A percentile compares a stretch with the other conserved stretches of the same genome.
Conservation (phyloP, 78 protist genomes). For the Dictyostelium brefeldianum region DNA sequence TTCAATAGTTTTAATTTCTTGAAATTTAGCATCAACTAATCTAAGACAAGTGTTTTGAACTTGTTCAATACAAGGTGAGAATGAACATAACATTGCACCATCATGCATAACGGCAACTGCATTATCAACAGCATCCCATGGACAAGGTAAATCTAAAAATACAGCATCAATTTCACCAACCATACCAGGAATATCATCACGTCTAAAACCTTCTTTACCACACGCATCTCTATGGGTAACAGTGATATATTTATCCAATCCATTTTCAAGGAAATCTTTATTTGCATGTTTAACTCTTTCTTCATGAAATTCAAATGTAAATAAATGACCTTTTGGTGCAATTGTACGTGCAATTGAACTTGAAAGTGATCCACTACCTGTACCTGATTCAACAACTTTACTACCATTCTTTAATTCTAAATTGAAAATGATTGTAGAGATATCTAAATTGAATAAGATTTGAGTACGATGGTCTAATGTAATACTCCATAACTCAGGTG, state of each 20-base stretch:
- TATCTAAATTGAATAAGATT: slow-evolving; percentile 90
- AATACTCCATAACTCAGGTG: slow-evolving; percentile 90
- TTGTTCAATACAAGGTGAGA: slow-evolving; percentile 97
- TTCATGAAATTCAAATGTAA: slow-evolving; percentile 94
- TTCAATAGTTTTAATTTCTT: slow-evolving; percentile 75
- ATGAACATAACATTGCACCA: slow-evolving; percentile 92
- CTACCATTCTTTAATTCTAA: slow-evolving; percentile 88
- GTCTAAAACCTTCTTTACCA: slow-evolving; percentile 47
- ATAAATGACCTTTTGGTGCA: slow-evolving; percentile 88
- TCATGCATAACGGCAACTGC: slow-evolving; percentile 74
- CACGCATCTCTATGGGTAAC: slow-evolving; percentile 80
- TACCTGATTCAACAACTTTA: slow-evolving; percentile 92
- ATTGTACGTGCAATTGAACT: slow-evolving; percentile 86
- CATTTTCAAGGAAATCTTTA: slow-evolving; percentile 61
- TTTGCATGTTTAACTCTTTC: slow-evolving; percentile 70
- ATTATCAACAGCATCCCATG: slow-evolving; percentile 86
- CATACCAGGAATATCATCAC: slow-evolving; percentile 5
- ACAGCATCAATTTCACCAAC: slow-evolving; percentile 88
- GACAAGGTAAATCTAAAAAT: slow-evolving; percentile 94
- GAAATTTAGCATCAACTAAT: slow-evolving; percentile 49
- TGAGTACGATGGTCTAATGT: slow-evolving; percentile 92
- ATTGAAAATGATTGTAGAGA: slow-evolving; percentile 73
- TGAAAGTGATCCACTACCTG: slow-evolving; percentile 93
- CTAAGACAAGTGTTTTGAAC: slow-evolving; percentile 73
- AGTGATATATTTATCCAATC: slow-evolving; percentile 49